Base-by-base conservation (phyloP, 768 basidiomycete genomes). In the Albatrellus ellisii region DNA sequence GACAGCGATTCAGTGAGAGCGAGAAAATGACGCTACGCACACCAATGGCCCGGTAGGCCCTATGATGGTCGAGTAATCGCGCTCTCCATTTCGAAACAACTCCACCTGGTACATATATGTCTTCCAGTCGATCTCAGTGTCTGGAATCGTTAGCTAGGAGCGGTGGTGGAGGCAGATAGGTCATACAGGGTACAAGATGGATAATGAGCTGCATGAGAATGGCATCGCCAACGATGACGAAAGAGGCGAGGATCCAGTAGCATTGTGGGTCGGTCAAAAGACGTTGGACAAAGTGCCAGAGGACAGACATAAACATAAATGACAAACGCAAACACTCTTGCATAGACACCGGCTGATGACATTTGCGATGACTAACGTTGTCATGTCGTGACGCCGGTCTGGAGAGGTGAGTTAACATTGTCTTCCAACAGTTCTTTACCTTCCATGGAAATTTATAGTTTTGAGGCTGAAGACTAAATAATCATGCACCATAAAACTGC, bases 51-150 rank as follows among this genome's bases (percentile, higher is more conserved):
- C 95, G 5, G 90, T 95, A 2, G 90, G 91, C 0, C 95, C 95
- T 43, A 73, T 66, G 38, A 99, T 81, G 45, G 66, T 59, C 10
- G 74, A 68, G 56, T 99, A 99, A 54, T 91, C 74, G 36, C 79
- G 68, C 57, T 92, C 81, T 26, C 91, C 91, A 42, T 75, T 72
- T 36, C 85, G 52, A 62, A 86, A 90, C 31, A 82, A 57, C 43
- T 79, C 70, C 1, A 85, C 72, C 41, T 98, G 95, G 40, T 80
- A 65, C 77, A 97, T 89, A 56, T 99, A 99, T 0, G 95, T 97
- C 54, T 80, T 73, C 79, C 88, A 98, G 62, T 99, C 95, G 53
- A 99, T 99, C 62, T 99, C 92, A 9, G 95, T 98, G 63, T 92
- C 94, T 97, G 65, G 39, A 40, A 52, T 27, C 32, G 31, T 29